Percentiles rank a stretch among this genome's conserved stretches.
Evolutionary conservation across 2,329 filamentous ascomycete genomes (phyloP).

Genomic region (Stagonosporopsis tanaceti): DNA sequence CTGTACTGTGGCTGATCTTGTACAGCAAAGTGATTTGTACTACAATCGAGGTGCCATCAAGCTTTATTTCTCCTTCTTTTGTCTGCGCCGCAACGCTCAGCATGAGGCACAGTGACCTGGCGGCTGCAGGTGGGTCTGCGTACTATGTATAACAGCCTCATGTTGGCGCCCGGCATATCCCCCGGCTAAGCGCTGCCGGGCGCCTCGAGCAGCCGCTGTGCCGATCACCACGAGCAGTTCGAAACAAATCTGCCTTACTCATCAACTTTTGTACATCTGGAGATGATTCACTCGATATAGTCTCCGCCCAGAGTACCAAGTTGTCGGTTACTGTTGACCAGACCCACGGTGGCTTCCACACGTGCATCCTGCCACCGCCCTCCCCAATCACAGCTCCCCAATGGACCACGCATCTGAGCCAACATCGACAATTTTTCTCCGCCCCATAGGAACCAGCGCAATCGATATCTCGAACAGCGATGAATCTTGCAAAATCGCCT

Average conservation of each 20-base stretch:
- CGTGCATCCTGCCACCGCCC: background rate
- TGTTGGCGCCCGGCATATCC: slow-evolving; percentile 12
- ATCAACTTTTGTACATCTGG: background rate
- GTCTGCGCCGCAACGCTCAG: slow-evolving; percentile 1
- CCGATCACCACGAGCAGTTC: background rate
- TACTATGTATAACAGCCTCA: slow-evolving; percentile 23
- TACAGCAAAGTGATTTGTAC: background rate
- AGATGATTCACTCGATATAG: too few species aligned
- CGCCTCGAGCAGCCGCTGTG: slow-evolving; percentile 7
- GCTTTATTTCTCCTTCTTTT: slow-evolving; percentile 3
- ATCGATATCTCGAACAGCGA: slow-evolving; percentile 4
- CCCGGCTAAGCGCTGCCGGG: slow-evolving; percentile 4
- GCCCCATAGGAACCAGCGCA: background rate
- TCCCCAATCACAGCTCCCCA: slow-evolving; percentile 23
- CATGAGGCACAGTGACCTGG: slow-evolving; percentile 25
- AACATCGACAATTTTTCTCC: background rate
- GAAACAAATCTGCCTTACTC: slow-evolving; percentile 29
- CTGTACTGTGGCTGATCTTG: background rate
- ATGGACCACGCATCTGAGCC: background rate
- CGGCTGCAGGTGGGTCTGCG: slow-evolving; percentile 16
- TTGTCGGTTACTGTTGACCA: background rate
- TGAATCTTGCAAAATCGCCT: slow-evolving; percentile 6
- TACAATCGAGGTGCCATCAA: background rate
- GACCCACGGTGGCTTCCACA: background rate
- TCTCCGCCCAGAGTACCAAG: background rate